These are phyloP conservation scores for Ilex aquifolium DNA, from an alignment of 257 asterid species.

Conservation along the genomic window DNA sequence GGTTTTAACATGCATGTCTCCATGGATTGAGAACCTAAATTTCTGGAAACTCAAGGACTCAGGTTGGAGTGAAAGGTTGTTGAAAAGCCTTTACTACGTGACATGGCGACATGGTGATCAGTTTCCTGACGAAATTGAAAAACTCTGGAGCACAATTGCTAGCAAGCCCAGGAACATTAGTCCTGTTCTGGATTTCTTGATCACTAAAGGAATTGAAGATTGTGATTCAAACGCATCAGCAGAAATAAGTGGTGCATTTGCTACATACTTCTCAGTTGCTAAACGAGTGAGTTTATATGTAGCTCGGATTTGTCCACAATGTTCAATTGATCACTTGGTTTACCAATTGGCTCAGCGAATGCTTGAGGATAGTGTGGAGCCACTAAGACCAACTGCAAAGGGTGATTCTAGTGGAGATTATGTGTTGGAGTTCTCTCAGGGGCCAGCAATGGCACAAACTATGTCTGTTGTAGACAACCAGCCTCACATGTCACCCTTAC, in stretches of 20 bases:
- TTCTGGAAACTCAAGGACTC: conserved; percentile 98
- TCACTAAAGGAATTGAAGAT: conserved; percentile 97
- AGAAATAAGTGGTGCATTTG: conserved; percentile 99
- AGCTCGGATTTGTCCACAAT: conserved; percentile 98
- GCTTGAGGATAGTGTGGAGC: conserved; percentile 94
- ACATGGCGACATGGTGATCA: conserved; percentile 99
- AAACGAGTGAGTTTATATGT: conserved; percentile 91
- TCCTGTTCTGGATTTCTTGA: conserved; percentile 92
- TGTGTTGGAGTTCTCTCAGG: conserved; percentile 91
- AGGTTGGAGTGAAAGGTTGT: conserved; percentile 93
- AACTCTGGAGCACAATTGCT: conserved; percentile 99
- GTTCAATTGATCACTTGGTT: conserved; percentile 97
- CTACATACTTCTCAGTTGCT: conserved; percentile 97
- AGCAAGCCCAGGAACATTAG: conserved; percentile 94
- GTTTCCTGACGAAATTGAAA: conserved; percentile 98
- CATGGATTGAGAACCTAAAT: conserved; percentile 97
- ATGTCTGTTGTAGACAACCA: conserved; percentile 73
- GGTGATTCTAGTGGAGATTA: conserved; percentile 60
- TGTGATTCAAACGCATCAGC: conserved; percentile 98
- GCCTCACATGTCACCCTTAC: conserved; percentile 98
- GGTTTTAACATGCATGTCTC: conserved; percentile 99
- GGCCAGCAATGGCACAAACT: conserved; percentile 74
- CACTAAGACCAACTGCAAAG: conserved; percentile 58
- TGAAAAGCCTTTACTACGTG: conserved; percentile 92
- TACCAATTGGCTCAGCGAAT: conserved; percentile 97